Evolutionary conservation across 306 rosid species (phyloP), one percentile per base, ranked within the genome.

Genomic region (Corylus heterophylla): DNA sequence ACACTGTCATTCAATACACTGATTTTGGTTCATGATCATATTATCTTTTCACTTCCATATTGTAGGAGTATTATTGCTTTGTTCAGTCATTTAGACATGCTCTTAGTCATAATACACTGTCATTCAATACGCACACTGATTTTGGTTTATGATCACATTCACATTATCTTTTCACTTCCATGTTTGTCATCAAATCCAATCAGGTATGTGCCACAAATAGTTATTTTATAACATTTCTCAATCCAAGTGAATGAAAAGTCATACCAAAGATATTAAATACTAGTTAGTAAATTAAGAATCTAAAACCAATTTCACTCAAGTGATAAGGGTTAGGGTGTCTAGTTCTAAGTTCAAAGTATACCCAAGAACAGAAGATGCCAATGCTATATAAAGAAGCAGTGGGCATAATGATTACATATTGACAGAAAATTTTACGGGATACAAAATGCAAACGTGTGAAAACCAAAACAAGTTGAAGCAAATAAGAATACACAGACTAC

Each of bases 401-500:
- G 37, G 45, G 22, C 70, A 64, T 31, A 10, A 31, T 63, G 22
- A 31, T 31, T 63, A 37, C 11, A 55, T 2, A 5, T 17, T 20
- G 61, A n/a, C 10, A 55, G 61, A 7, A n/a, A 12, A 12, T 55
- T 55, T 18, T 17, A 7, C 7, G 10, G 64, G 64, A 58, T 3
- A 22, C 20, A 22, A 29, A 58, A 13, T 58, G 35, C 35, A 58
- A 22, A 58, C 31, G 13, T 22, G 13, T 58, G 37, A 42, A 13
- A 64, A 64, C 18, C 44, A 64, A 31, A 64, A 64, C 2, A 16
- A 62, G 44, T 74, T 27, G 59, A 55, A 74, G 74, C 10, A n/a
- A 27, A 18, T 48, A 71, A 17, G 22, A 78, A 58, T 7, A 48
- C 64, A 78, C 1, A 76, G 74, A 68, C 49, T 70, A 87, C 70